These are phyloP conservation scores for Aspergillus leporis DNA, from an alignment of 495 filamentous ascomycete species.

Conservation along the genomic window DNA sequence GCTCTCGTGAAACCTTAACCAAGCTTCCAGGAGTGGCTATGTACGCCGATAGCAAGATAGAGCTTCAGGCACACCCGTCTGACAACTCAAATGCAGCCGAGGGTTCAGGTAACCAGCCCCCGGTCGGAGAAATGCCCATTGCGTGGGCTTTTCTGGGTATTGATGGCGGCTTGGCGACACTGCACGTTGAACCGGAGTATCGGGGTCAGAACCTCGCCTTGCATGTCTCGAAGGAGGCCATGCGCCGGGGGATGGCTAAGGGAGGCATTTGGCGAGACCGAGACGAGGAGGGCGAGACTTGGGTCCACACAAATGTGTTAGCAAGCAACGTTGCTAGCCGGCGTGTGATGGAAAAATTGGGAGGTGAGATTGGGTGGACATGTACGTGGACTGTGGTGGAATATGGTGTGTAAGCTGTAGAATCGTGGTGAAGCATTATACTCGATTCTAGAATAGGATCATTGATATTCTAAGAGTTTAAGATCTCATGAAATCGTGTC, in stretches of 20 bases:
- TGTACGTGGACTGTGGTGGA: slow-evolving; percentile 47
- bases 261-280: slow-evolving; percentile 19
- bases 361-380: slow-evolving; percentile 37
- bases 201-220: slow-evolving; percentile 46
- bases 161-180: slow-evolving; percentile 47
- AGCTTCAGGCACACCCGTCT: background rate
- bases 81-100: slow-evolving; percentile 5
- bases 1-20: slow-evolving; percentile 30
- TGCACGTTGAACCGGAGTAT: slow-evolving; percentile 53
- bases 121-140: slow-evolving; percentile 34
- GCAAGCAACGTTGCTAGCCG: slow-evolving; percentile 46
- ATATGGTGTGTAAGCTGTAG: slow-evolving; percentile 6
- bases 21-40: slow-evolving; percentile 36
- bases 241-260: slow-evolving; percentile 30
- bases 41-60: slow-evolving; percentile 17
- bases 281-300: slow-evolving; percentile 21
- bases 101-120: background rate
- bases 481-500: too few species aligned
- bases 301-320: slow-evolving; percentile 50
- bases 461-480: background rate
- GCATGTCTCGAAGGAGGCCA: slow-evolving; percentile 36
- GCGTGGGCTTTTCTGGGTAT: slow-evolving; percentile 47
- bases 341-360: slow-evolving; percentile 52
- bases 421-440: background rate
- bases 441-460: background rate